These are phyloP conservation scores for Agaricus blazei DNA, from an alignment of 768 basidiomycete species.

Conservation along the genomic window DNA sequence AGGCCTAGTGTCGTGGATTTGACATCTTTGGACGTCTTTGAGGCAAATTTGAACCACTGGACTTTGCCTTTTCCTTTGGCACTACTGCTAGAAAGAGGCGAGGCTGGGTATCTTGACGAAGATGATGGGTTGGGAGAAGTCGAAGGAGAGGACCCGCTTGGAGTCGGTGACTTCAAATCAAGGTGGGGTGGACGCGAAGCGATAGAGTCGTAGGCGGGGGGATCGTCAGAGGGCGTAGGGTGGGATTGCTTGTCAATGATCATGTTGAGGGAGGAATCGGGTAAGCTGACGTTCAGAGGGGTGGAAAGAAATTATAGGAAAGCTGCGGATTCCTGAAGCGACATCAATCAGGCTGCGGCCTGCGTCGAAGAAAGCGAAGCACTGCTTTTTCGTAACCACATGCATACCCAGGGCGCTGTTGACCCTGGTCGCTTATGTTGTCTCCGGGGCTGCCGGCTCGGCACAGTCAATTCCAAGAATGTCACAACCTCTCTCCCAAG, in stretches of 20 bases:
- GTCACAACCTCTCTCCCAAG: no score
- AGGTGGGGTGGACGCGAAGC: background rate
- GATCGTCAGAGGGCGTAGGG: conserved; percentile 30
- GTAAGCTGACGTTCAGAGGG: background rate
- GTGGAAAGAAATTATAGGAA: background rate
- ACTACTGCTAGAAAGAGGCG: conserved; percentile 1
- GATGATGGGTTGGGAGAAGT: conserved; percentile 5
- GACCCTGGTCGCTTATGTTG: background rate
- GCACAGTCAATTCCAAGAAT: no score
- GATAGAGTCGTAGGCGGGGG: conserved; percentile 34
- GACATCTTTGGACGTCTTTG: conserved; percentile 41
- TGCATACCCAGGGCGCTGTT: background rate
- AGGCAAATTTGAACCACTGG: conserved; percentile 33
- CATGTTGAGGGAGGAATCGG: background rate
- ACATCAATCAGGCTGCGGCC: no score
- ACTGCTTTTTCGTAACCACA: no score
- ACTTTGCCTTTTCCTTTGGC: conserved; percentile 27
- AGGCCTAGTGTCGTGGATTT: conserved; percentile 47
- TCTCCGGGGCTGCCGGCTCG: no score
- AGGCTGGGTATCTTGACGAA: conserved; percentile 7
- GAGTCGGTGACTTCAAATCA: background rate
- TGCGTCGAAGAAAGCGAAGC: no score
- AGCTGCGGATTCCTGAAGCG: background rate
- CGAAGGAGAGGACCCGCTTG: background rate
- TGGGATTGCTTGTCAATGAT: conserved; percentile 26